Base-by-base conservation (phyloP, 805 yeast genomes). In the Sungouiella blattae region DNA sequence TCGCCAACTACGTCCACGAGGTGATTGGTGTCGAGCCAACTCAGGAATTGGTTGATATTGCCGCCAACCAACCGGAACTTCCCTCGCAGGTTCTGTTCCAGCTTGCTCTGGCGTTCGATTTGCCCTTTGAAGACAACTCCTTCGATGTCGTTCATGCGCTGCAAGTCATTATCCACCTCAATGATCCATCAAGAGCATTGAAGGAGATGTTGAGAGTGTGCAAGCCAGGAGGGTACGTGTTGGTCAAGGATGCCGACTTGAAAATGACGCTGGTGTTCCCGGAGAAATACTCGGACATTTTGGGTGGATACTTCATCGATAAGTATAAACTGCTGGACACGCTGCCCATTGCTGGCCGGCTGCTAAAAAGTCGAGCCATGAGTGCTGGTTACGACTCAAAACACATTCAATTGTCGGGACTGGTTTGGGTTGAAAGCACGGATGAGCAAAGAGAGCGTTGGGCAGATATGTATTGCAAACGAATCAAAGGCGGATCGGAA, bases 91-190 rank as follows among this genome's bases (percentile, higher is more conserved):
- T 63, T 17, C 31, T 36, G 21, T 54, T 62, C 43, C 43, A 51
- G 29, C 31, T 42, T 9, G 71, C 58, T 4, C 60, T 64, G 15
- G 58, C 52, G 12, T 57, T 55, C 36, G 27, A 46, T 2, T 44
- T 66, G 32, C 63, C 62, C 1, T 65, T 53, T 42, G 49, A 48
- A 4, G 69, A 67, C 39, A 47, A 58, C 29, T 43, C 60, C 4
- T 67, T 67, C 42, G 73, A 67, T 37, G 37, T 67, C n/a, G 66
- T 65, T 5, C 57, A 53, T 50, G 53, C 60, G 13, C 68, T 60
- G 37, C 71, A 64, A 37, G 71, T 67, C 2, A 36, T 66, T 18
- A 47, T 64, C 9, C 71, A 67, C 37, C 43, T 66, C 20, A 46
- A 47, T 16, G 57, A 60, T 32, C 70, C 69, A 2, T 43, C 48